Conservation (phyloP, 306 rosid genomes). For the Cucumis sativus region Cucumber_9930_V3 NC_026655.2:2312001-2312500, state of each 20-base stretch:
- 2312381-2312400: slow-evolving; percentile 5
- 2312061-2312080: background rate
- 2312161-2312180: background rate
- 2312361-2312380: background rate
- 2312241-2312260: slow-evolving; percentile 95
- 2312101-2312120: background rate
- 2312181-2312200: background rate
- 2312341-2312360: background rate
- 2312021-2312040: background rate
- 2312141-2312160: background rate
- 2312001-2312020: background rate
- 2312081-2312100: background rate
- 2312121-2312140: background rate
- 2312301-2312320: background rate
- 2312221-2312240: slow-evolving; percentile 74
- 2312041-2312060: background rate
- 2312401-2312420: slow-evolving; percentile 63
- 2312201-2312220: background rate
- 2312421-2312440: slow-evolving; percentile 95
- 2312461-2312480: slow-evolving; percentile 84
- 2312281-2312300: slow-evolving; percentile 23
- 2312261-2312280: slow-evolving; percentile 97
- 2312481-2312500: background rate
- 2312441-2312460: slow-evolving; percentile 96
- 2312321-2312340: background rate